Evolutionary conservation across 805 yeast genomes (phyloP).

Genomic region (Yarrowia porcina): DNA sequence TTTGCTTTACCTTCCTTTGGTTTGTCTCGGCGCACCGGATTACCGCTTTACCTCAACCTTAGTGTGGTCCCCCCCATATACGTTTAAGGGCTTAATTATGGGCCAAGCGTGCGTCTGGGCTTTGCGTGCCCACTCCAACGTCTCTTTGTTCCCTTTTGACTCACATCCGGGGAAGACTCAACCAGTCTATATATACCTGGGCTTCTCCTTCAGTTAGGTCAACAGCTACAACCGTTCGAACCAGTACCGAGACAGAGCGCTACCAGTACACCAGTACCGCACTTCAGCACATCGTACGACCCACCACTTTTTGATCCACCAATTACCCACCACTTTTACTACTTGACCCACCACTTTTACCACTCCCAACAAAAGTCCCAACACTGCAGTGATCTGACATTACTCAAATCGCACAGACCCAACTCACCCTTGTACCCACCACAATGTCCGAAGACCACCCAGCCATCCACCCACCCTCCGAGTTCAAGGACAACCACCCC

Average conservation of each 20-base stretch:
- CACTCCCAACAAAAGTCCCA: constrained; percentile 13
- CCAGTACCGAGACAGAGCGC: too few relatives aligned
- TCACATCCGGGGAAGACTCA: background rate
- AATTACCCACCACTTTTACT: too few relatives aligned
- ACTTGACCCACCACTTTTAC: too few relatives aligned
- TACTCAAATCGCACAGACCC: background rate
- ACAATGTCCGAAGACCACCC: constrained; percentile 23
- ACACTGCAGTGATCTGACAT: background rate
- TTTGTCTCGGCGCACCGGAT: constrained; percentile 24
- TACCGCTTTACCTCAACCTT: constrained; percentile 22
- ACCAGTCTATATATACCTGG: constrained; percentile 7
- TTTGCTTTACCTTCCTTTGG: too few relatives aligned
- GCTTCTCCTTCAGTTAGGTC: background rate
- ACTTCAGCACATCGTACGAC: too few relatives aligned
- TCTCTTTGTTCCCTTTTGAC: constrained; percentile 6
- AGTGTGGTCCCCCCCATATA: too few relatives aligned
- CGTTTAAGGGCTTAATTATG: background rate
- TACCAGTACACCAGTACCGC: too few relatives aligned
- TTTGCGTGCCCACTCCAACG: too few relatives aligned
- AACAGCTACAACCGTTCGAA: too few relatives aligned
- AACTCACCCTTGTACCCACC: background rate
- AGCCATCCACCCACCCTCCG: constrained; percentile 32
- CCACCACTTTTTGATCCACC: too few relatives aligned
- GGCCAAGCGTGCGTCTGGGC: too few relatives aligned
- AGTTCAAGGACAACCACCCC: constrained; percentile 30